These are phyloP conservation scores for Trichoderma koningii DNA, from an alignment of 2,329 filamentous ascomycete species.

Conservation along the genomic window DNA sequence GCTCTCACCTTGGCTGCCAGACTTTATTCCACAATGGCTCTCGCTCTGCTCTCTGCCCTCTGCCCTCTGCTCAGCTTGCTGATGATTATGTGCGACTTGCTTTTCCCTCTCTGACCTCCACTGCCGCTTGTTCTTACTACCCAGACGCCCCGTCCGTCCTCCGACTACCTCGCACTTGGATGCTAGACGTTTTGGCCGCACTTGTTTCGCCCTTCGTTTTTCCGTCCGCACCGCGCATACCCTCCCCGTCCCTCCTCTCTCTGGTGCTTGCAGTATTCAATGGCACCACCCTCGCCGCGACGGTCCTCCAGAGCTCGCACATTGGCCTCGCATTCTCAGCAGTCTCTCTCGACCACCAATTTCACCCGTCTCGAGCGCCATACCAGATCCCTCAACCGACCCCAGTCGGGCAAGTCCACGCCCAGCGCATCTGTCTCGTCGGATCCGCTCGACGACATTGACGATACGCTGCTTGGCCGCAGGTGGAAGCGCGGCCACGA, in stretches of 20 bases:
- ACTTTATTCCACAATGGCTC: neutral
- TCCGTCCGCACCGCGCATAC: constrained; percentile 11
- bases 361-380: constrained; percentile 75
- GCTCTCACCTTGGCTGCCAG: neutral
- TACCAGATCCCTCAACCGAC: constrained; percentile 71
- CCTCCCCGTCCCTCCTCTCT: constrained; percentile 18
- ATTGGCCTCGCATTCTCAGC: constrained; percentile 73
- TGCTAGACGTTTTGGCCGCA: constrained; percentile 20
- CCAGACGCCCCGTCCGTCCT: neutral
- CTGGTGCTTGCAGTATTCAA: constrained; percentile 42
- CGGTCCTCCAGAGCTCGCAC: constrained; percentile 89
- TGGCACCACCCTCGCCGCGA: constrained; percentile 70
- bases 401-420: constrained; percentile 73
- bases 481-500: constrained; percentile 75
- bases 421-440: constrained; percentile 73
- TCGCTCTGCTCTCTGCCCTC: neutral
- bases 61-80: neutral
- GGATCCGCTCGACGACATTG: constrained; percentile 65
- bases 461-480: constrained; percentile 72
- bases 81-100: constrained; percentile 5
- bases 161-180: constrained; percentile 3
- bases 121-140: neutral
- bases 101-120: neutral
- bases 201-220: neutral
- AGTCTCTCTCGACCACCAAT: constrained; percentile 77